phyloP scores from a whole-genome alignment of 306 rosid species.

The Gillenia trifoliata region DNA sequence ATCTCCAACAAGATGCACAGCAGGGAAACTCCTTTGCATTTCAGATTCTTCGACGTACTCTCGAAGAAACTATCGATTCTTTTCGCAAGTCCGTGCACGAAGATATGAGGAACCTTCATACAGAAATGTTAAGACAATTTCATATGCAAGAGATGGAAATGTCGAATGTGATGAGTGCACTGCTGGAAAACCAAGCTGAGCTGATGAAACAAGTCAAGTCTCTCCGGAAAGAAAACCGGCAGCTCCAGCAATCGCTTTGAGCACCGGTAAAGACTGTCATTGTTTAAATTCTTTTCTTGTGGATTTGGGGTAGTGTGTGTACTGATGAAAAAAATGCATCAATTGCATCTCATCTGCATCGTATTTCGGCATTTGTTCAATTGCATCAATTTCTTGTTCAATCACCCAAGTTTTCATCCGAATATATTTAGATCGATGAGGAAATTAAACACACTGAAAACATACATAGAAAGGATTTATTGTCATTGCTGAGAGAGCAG shows the following conservation, averaged over 20 bases:
- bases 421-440: background rate
- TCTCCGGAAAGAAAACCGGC: constrained; percentile 70
- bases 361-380: too few species aligned
- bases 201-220: constrained; percentile 78
- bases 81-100: constrained; percentile 78
- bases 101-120: constrained; percentile 91
- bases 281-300: constrained; percentile 4
- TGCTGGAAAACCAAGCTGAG: constrained; percentile 85
- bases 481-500: background rate
- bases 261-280: constrained; percentile 15
- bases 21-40: constrained; percentile 80
- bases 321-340: too few species aligned
- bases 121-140: constrained; percentile 82
- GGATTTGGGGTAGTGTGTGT: too few species aligned
- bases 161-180: constrained; percentile 48
- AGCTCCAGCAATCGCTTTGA: constrained; percentile 80
- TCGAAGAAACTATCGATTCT: constrained; percentile 77
- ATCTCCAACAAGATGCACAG: constrained; percentile 57
- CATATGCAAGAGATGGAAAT: constrained; percentile 86
- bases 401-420: background rate
- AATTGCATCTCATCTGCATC: too few species aligned
- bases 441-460: background rate
- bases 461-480: background rate
- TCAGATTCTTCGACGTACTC: constrained; percentile 79
- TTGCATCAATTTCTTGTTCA: too few species aligned